phyloP scores from a whole-genome alignment of 345 rosid species.

The Erysimum cheiranthoides region DNA sequence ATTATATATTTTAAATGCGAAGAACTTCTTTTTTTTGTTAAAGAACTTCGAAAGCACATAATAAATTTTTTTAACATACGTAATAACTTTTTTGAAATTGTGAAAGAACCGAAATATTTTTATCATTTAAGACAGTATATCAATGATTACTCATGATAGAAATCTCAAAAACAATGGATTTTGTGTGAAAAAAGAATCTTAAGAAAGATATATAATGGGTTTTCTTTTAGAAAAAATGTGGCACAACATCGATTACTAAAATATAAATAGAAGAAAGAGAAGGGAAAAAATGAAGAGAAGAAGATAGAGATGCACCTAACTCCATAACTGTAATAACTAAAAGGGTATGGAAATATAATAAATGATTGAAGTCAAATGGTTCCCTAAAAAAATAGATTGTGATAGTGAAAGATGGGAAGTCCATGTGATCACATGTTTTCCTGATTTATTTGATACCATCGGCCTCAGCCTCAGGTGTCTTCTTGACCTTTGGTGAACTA shows the following conservation, averaged over 20 bases:
- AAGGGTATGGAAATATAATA: conserved; percentile 49
- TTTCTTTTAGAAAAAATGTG: neutral
- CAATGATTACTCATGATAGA: conserved; percentile 4
- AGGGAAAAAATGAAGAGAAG: neutral
- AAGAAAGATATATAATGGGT: neutral
- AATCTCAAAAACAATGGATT: neutral
- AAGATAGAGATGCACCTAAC: conserved; percentile 54
- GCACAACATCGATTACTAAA: conserved; percentile 11
- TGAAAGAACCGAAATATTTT: neutral
- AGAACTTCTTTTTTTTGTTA: no score
- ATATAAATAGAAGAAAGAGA: neutral
- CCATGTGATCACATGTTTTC: conserved; percentile 68
- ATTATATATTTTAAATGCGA: neutral
- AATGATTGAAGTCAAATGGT: conserved; percentile 52
- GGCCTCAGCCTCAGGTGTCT: conserved; percentile 50
- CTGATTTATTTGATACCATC: conserved; percentile 34
- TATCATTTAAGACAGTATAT: neutral
- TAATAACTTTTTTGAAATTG: neutral
- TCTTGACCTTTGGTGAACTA: conserved; percentile 30
- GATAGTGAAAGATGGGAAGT: conserved; percentile 55
- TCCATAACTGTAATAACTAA: conserved; percentile 75
- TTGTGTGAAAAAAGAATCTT: neutral
- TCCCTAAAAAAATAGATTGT: conserved; percentile 17
- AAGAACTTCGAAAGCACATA: neutral
- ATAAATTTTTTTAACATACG: neutral